Evolutionary conservation across 2,329 filamentous ascomycete species (phyloP).

Genomic region (Exophiala spinifera): DNA sequence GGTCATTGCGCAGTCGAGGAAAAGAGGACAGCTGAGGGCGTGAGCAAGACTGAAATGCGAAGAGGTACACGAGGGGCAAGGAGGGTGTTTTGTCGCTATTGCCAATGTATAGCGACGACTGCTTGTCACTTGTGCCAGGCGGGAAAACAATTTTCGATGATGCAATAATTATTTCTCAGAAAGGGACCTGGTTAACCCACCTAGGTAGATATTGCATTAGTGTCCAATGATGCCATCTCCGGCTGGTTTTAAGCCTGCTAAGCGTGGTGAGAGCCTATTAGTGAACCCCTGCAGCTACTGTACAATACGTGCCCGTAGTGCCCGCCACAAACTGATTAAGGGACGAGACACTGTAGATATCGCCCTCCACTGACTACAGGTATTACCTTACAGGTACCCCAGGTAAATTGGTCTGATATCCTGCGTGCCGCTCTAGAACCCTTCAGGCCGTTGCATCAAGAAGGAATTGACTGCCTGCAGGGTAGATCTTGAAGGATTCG

Average conservation of each 20-base stretch:
- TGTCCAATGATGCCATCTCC: background rate
- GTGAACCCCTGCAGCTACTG: too few relatives aligned
- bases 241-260: background rate
- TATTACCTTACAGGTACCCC: too few relatives aligned
- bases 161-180: slow-evolving; percentile 5
- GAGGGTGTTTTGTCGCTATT: background rate
- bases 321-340: too few relatives aligned
- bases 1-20: slow-evolving; percentile 29
- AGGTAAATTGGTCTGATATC: too few relatives aligned
- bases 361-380: too few relatives aligned
- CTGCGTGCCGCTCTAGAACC: too few relatives aligned
- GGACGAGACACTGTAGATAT: too few relatives aligned
- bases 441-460: slow-evolving; percentile 59
- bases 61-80: background rate
- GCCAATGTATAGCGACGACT: background rate
- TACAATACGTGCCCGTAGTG: too few relatives aligned
- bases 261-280: too few relatives aligned
- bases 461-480: slow-evolving; percentile 90
- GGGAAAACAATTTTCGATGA: slow-evolving; percentile 6
- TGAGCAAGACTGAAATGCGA: background rate
- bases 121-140: background rate
- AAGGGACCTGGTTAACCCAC: too few relatives aligned
- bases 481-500: slow-evolving; percentile 79
- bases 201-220: background rate
- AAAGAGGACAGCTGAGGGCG: background rate